Evolutionary conservation across 129 eudicot genomes (phyloP).

Genomic region (Flaveria trinervia): DNA sequence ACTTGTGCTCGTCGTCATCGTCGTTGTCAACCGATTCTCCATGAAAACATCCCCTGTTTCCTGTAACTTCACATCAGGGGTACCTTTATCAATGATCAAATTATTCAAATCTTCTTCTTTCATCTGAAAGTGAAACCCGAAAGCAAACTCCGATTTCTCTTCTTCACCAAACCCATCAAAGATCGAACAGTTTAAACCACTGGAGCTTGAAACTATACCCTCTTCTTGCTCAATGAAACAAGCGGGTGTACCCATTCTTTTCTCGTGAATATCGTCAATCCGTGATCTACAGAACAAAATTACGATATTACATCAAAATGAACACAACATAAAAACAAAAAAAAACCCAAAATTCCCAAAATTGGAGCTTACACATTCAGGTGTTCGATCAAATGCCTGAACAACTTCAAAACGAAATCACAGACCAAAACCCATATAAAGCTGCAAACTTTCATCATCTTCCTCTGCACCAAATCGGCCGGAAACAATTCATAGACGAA

Average conservation of each 20-base stretch:
- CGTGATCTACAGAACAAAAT: constrained; percentile 43
- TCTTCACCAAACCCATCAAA: constrained; percentile 43
- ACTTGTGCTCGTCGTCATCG: constrained; percentile 31
- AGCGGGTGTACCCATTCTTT: constrained; percentile 24
- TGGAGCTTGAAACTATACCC: constrained; percentile 10
- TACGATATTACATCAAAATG: background rate
- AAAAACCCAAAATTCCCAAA: background rate
- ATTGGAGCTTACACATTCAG: constrained; percentile 39
- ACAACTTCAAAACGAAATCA: constrained; percentile 28
- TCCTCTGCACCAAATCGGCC: constrained; percentile 28
- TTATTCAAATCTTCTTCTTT: constrained; percentile 26
- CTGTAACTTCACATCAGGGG: constrained; percentile 15
- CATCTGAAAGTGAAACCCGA: constrained; percentile 40
- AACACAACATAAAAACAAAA: background rate
- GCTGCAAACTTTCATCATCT: constrained; percentile 36
- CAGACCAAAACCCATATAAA: constrained; percentile 47
- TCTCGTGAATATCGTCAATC: constrained; percentile 24
- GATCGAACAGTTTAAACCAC: constrained; percentile 12
- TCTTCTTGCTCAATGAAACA: constrained; percentile 38
- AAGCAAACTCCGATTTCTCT: constrained; percentile 37
- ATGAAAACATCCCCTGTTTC: constrained; percentile 50
- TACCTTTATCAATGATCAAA: constrained; percentile 9
- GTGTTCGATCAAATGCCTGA: constrained; percentile 38
- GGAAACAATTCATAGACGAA: constrained; percentile 23
- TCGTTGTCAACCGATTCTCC: constrained; percentile 30